Evolutionary conservation across 2,329 filamentous ascomycete genomes (phyloP), one percentile per base, ranked within the genome.

Genomic region (Epichloe sylvatica): DNA sequence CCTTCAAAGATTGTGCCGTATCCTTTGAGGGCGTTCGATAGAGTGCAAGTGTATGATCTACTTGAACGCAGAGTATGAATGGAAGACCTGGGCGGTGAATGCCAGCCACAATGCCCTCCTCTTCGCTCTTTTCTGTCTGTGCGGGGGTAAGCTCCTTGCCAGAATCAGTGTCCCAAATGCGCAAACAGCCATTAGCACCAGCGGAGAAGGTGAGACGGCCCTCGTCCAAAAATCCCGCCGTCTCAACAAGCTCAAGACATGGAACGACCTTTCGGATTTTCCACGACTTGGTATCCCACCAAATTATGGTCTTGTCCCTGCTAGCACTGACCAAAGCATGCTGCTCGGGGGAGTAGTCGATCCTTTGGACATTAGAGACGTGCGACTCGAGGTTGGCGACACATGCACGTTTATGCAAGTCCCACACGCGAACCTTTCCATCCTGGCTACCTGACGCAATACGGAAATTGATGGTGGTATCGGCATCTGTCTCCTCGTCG

Each of bases 361-460:
- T 65, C 47, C 81, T 82, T 57, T 89, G 83, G n/a, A 98, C 86
- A 56, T 97, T 86, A 9, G 92, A 97, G 21, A 95, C 89, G 63
- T 98, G 94, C 0, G 89, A 92, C 53, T 97, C 89, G 34, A 95
- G 72, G 17, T 82, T 81, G 19, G 86, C 85, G 21, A 87, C 73
- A 52, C 83, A 82, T 55, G 78, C 86, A 50, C 86, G 79, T 69
- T 87, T 94, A 67, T 90, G 81, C 51, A 98, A 69, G 68, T 97
- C 86, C 86, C 90, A 98, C 21, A 98, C 78, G 19, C 86, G 77
- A 48, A 98, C 78, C 61, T 91, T 94, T 34, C 92, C 92, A 63
- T 97, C 91, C 65, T 98, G 94, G 53, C 86, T 89, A 54, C 91
- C 92, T 35, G 89, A 94, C 5, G 89, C 90, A 15, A 98, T 75